Evolutionary conservation across 108 stramenopile genomes (phyloP).

Genomic region (Nitzschia sp.): DNA sequence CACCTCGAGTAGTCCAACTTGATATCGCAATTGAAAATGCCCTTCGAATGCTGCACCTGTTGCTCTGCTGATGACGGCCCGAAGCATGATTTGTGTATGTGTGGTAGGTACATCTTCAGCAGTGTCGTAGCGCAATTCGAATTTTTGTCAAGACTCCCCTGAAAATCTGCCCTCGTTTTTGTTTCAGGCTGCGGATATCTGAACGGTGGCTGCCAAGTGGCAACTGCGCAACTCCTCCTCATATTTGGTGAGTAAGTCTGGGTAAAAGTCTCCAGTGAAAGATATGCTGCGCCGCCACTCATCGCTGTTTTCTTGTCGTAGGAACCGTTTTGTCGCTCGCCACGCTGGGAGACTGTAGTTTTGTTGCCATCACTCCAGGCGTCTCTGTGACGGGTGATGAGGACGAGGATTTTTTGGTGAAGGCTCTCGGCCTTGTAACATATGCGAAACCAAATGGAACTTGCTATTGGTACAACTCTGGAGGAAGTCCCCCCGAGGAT

Average conservation of each 20-base stretch:
- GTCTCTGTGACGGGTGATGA: conserved; percentile 5
- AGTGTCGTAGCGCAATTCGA: neutral
- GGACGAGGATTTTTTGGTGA: neutral
- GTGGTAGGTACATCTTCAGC: conserved; percentile 7
- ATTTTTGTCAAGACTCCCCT: neutral
- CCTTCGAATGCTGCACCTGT: conserved; percentile 17
- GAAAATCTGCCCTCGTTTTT: neutral
- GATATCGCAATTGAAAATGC: neutral
- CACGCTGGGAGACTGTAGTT: conserved; percentile 27
- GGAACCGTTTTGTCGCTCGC: conserved; percentile 28
- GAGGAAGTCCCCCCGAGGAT: neutral
- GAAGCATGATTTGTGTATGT: conserved; percentile 20
- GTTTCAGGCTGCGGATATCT: conserved; percentile 21
- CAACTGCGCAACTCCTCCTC: conserved; percentile 17
- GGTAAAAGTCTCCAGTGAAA: no score
- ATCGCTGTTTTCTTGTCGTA: conserved; percentile 2
- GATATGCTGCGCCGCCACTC: no score
- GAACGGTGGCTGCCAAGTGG: conserved; percentile 24
- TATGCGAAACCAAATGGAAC: conserved; percentile 6
- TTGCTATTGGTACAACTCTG: conserved; percentile 35
- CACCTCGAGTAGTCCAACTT: neutral
- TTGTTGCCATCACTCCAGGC: conserved; percentile 11
- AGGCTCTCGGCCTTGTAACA: conserved; percentile 9
- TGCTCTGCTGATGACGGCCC: neutral
- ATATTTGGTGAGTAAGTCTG: neutral